Conservation (phyloP, 345 rosid genomes). For the Rubroshorea leprosula region DNA sequence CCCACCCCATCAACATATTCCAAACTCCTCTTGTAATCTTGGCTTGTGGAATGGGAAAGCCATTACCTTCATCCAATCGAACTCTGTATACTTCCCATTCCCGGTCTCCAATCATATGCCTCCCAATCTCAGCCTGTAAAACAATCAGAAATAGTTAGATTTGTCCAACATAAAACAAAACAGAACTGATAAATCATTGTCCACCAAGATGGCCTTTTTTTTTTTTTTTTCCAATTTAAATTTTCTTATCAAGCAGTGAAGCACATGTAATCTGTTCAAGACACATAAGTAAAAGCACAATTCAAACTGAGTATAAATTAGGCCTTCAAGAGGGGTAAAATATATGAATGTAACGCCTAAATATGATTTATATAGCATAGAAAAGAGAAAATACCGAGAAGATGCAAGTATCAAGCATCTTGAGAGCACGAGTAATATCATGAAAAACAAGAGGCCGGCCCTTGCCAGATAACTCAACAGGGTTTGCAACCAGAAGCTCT, state of each 20-base stretch:
- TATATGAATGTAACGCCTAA: neutral
- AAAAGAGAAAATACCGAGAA: slow-evolving; percentile 54
- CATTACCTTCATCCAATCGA: slow-evolving; percentile 71
- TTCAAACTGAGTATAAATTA: no score
- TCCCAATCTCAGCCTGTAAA: slow-evolving; percentile 75
- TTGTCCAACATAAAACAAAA: neutral
- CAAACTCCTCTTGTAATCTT: slow-evolving; percentile 76
- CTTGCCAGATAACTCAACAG: slow-evolving; percentile 86
- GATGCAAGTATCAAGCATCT: slow-evolving; percentile 64
- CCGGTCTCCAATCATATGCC: slow-evolving; percentile 63
- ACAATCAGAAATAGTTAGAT: neutral
- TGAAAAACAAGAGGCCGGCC: slow-evolving; percentile 93
- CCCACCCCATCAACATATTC: slow-evolving; percentile 93
- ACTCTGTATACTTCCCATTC: slow-evolving; percentile 95
- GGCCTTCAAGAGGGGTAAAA: neutral
- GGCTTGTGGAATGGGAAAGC: slow-evolving; percentile 33
- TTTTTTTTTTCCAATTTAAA: no score
- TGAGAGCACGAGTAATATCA: slow-evolving; percentile 83
- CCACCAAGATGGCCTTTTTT: no score
- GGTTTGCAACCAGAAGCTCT: slow-evolving; percentile 83
- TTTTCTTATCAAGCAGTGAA: no score
- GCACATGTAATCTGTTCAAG: no score
- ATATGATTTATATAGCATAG: slow-evolving; percentile 1
- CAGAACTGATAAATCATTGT: no score
- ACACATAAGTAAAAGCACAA: no score